These are phyloP conservation scores for Apiospora hydei DNA, from an alignment of 2,329 filamentous ascomycete species.

Conservation along the genomic window DNA sequence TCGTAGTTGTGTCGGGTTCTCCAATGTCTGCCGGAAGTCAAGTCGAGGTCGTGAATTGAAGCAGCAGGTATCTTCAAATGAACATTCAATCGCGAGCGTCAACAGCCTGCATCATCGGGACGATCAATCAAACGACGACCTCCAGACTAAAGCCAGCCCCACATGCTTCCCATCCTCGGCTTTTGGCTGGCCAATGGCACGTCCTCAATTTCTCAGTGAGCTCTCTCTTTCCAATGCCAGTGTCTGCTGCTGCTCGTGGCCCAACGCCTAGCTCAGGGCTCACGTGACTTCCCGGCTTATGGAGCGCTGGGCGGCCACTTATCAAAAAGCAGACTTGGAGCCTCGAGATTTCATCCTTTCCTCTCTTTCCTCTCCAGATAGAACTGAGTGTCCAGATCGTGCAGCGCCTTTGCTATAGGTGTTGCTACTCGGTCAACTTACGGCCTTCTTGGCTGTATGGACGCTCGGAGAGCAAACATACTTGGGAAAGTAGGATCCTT, in stretches of 20 bases:
- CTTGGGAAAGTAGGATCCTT: conserved; percentile 47
- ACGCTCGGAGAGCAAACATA: conserved; percentile 43
- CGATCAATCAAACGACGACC: conserved; percentile 18
- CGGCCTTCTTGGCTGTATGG: conserved; percentile 33
- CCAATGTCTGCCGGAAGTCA: neutral
- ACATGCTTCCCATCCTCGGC: conserved; percentile 23
- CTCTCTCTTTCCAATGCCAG: neutral
- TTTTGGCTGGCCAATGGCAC: conserved; percentile 3
- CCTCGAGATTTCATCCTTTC: conserved; percentile 29
- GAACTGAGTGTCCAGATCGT: conserved; percentile 53
- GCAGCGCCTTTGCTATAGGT: conserved; percentile 32
- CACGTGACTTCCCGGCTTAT: conserved; percentile 8
- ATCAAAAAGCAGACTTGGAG: conserved; percentile 5
- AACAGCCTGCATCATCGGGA: conserved; percentile 21
- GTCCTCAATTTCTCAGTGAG: conserved; percentile 1
- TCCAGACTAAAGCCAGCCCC: conserved; percentile 10
- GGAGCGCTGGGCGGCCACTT: conserved; percentile 21
- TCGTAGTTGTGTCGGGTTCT: conserved; percentile 1
- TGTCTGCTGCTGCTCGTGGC: conserved; percentile 7
- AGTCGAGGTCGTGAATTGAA: neutral
- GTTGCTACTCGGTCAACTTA: conserved; percentile 32
- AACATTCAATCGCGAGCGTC: conserved; percentile 5
- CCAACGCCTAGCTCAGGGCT: neutral
- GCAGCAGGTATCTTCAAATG: neutral
- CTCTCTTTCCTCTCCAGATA: conserved; percentile 56